These are phyloP conservation scores for Suillus decipiens DNA, from an alignment of 768 basidiomycete genomes.

Conservation along the genomic window DNA sequence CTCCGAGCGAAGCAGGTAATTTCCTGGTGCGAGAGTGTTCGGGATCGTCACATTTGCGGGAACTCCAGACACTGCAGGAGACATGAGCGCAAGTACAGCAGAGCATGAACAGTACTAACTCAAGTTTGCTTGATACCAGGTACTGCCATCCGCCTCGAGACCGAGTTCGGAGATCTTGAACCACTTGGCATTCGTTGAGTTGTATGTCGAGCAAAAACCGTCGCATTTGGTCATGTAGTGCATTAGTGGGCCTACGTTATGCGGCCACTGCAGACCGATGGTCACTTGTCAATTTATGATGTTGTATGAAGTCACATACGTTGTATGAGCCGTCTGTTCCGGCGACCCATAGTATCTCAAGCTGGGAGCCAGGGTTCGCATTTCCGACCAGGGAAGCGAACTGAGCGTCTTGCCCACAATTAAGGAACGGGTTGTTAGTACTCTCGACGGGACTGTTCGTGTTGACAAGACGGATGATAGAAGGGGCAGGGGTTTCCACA, in stretches of 20 bases:
- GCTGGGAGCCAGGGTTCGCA: constrained; percentile 57
- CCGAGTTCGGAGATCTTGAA: constrained; percentile 70
- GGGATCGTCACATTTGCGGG: constrained; percentile 48
- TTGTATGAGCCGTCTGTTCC: constrained; percentile 38
- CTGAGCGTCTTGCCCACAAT: constrained; percentile 59
- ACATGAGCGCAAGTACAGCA: constrained; percentile 4
- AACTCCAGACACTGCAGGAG: constrained; percentile 35
- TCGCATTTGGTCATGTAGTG: constrained; percentile 71
- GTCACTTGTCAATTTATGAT: background rate
- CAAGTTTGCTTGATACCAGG: constrained; percentile 54
- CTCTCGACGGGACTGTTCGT: constrained; percentile 56
- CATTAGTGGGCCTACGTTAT: constrained; percentile 67
- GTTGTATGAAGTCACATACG: constrained; percentile 23
- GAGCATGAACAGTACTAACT: constrained; percentile 37
- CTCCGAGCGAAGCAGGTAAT: constrained; percentile 78
- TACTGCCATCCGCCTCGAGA: constrained; percentile 29
- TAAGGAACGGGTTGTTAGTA: constrained; percentile 52
- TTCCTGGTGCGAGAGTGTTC: constrained; percentile 55
- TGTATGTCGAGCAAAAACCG: constrained; percentile 58
- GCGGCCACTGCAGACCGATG: constrained; percentile 42
- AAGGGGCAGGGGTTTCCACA: constrained; percentile 31
- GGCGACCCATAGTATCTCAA: constrained; percentile 57
- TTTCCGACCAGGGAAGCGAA: constrained; percentile 51
- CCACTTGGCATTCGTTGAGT: constrained; percentile 61
- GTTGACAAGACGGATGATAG: constrained; percentile 45